Conservation (phyloP, 352 stramenopile genomes). For the Phytopythium oedochilum region DNA sequence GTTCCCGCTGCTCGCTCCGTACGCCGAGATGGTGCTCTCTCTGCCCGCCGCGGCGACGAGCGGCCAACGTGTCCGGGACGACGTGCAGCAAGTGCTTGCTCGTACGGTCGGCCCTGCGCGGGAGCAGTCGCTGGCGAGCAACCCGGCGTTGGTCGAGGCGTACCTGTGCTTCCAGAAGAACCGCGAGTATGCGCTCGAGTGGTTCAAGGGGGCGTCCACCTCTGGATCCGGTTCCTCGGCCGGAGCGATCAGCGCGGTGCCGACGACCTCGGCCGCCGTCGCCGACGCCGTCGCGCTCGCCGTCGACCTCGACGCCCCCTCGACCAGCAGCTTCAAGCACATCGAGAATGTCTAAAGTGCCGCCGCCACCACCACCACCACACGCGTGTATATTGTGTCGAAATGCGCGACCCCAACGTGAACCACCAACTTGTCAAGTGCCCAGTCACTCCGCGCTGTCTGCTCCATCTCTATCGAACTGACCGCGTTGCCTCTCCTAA, state of each 20-base stretch:
- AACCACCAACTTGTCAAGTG: background rate
- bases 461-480: too few relatives aligned
- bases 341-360: constrained; percentile 55
- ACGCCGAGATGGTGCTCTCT: constrained; percentile 69
- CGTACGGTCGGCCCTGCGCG: constrained; percentile 41
- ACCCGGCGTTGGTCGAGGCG: constrained; percentile 54
- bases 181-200: constrained; percentile 67
- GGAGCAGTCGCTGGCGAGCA: constrained; percentile 39
- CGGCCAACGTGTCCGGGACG: constrained; percentile 40
- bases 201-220: constrained; percentile 50
- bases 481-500: background rate
- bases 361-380: background rate
- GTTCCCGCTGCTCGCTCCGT: constrained; percentile 72
- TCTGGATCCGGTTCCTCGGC: constrained; percentile 17
- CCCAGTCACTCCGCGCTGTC: too few relatives aligned
- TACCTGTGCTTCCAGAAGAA: constrained; percentile 85
- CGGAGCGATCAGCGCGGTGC: constrained; percentile 18
- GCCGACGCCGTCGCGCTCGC: constrained; percentile 11
- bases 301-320: constrained; percentile 25
- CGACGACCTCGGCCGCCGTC: constrained; percentile 16
- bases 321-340: constrained; percentile 53
- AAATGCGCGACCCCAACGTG: background rate
- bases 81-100: constrained; percentile 49
- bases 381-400: background rate
- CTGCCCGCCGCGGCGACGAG: constrained; percentile 61